phyloP scores from a whole-genome alignment of 1,139 yeast species.

The Hyphopichia khmerensis region DNA sequence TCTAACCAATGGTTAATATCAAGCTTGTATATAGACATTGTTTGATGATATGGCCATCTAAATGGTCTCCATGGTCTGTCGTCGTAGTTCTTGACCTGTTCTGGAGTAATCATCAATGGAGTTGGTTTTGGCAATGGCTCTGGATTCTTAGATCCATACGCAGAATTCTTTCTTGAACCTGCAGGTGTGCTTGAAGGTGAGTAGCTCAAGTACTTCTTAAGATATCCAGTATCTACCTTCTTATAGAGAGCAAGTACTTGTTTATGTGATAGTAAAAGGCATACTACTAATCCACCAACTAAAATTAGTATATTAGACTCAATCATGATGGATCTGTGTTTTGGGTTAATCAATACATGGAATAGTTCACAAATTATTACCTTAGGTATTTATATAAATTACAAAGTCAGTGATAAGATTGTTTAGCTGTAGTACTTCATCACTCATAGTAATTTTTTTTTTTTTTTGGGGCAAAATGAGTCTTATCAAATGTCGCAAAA shows the following conservation, averaged over 20 bases:
- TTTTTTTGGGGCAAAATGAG: neutral
- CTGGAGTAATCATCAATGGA: constrained; percentile 65
- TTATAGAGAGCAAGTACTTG: constrained; percentile 9
- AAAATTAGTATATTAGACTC: constrained; percentile 6
- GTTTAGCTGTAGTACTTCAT: neutral
- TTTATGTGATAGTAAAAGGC: constrained; percentile 15
- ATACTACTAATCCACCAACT: constrained; percentile 11
- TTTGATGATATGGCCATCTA: constrained; percentile 79
- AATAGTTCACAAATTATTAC: no score
- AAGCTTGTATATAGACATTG: constrained; percentile 70
- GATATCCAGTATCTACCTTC: neutral
- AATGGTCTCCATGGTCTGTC: constrained; percentile 83
- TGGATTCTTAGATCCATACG: constrained; percentile 11
- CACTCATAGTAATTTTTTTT: no score
- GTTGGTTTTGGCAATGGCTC: constrained; percentile 47
- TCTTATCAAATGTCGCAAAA: neutral
- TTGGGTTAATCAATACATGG: no score
- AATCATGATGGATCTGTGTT: neutral
- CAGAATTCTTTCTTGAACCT: constrained; percentile 2
- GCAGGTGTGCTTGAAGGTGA: neutral
- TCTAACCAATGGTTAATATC: constrained; percentile 77
- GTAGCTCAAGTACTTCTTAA: constrained; percentile 1
- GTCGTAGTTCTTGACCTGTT: constrained; percentile 61
- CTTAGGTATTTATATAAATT: no score
- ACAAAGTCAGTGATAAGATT: neutral